Conservation (phyloP, 2,329 filamentous ascomycete genomes). For the Aspergillus aculeatinus region DNA sequence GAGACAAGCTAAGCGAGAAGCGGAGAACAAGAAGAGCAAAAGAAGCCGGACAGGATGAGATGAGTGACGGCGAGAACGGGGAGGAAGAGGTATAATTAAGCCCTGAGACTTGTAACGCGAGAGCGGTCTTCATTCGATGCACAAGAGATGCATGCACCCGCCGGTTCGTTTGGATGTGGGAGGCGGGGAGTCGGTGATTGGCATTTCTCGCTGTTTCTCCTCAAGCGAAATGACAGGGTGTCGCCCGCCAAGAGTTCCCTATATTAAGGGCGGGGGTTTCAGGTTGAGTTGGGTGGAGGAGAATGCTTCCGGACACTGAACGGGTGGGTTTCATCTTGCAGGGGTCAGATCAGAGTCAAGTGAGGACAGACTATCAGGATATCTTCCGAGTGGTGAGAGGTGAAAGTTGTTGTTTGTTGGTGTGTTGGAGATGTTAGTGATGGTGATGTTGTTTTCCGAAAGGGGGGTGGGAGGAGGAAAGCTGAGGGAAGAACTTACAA, state of each 20-base stretch:
- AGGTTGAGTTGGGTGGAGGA: not conserved
- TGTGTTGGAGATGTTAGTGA: too few relatives aligned
- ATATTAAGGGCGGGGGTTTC: conserved; percentile 3
- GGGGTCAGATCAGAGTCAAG: not conserved
- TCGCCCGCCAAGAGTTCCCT: not conserved
- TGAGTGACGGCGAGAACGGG: not conserved
- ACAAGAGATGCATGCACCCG: conserved; percentile 4
- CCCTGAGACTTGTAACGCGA: not conserved
- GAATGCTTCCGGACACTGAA: not conserved
- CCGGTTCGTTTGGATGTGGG: not conserved
- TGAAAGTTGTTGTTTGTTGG: not conserved
- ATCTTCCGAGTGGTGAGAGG: not conserved
- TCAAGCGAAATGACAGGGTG: conserved; percentile 2
- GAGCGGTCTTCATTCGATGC: not conserved
- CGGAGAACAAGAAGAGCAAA: not conserved
- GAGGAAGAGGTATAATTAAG: not conserved
- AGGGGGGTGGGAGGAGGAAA: too few relatives aligned
- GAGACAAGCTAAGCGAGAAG: conserved; percentile 1
- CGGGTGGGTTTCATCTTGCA: not conserved
- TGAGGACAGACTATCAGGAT: not conserved
- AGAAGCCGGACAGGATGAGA: not conserved
- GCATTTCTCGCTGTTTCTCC: not conserved
- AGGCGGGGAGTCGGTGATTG: not conserved
- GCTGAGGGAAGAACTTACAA: too few relatives aligned
- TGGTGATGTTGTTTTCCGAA: not conserved